Evolutionary conservation across 768 basidiomycete genomes (phyloP), one percentile per base, ranked within the genome.

Genomic region (Amyloporia xantha): DNA sequence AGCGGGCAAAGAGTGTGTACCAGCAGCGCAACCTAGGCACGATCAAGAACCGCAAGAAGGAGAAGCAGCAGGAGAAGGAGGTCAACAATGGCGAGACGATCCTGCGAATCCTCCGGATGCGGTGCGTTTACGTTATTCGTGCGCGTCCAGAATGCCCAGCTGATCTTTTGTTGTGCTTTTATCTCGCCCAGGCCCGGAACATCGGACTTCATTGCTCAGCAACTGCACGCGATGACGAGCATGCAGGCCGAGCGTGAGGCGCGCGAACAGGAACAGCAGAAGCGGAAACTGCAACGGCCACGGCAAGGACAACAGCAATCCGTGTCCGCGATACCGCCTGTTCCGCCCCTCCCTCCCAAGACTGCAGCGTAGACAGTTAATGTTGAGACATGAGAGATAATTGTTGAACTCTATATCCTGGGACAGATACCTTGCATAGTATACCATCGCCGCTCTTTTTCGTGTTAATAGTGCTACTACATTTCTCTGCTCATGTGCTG

Each of bases 21-120:
- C 73, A 82, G 11, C 93, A 95, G 59, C 82, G 92, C 42, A 99
- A 97, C 65, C 78, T 98, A 5, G 95, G 95, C 10, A 99, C 96
- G 5, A 98, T 99, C 65, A 85, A 85, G 66, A 82, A 93, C 59
- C 79, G 91, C 54, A 97, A 97, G 76, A 82, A 82, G 65, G 91
- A 95, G 71, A 93, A 94, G 74, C 78, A 82, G 62, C 74, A 90
- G 57, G 79, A 90, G 66, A 82, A 85, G 51, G 84, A 87, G 49
- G 75, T 77, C 2, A 66, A 82, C 49, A 78, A 68, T 48, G 91
- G 88, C 44, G 92, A 98, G 69, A 91, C 86, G 30, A 96, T 98
- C 50, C 80, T 99, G 74, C 75, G 92, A 49, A 94, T 99, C 54
- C 72, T 99, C 36, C 79, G 96, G 26, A 98, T 98, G 95, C 77